Conservation (phyloP, 2,329 filamentous ascomycete species). For the Parastagonospora avenae region DNA sequence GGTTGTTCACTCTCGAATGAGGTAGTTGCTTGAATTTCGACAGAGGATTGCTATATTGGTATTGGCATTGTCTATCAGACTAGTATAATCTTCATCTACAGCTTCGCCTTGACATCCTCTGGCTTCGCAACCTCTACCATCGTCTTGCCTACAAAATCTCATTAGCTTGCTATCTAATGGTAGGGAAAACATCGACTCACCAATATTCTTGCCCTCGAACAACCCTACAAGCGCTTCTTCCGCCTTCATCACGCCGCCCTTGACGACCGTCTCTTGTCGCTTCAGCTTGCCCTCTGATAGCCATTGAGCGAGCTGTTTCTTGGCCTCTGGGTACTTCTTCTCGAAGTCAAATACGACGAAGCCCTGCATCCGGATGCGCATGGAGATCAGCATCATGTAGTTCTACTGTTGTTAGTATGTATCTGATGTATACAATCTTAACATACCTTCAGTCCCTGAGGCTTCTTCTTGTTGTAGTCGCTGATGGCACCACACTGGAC, state of each 20-base stretch:
- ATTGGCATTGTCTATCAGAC: not conserved
- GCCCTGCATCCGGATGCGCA: slow-evolving; percentile 53
- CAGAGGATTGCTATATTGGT: not conserved
- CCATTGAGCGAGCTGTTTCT: slow-evolving; percentile 68
- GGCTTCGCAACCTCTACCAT: slow-evolving; percentile 47
- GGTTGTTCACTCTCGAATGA: no score
- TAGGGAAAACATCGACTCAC: slow-evolving; percentile 51
- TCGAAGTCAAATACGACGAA: slow-evolving; percentile 75
- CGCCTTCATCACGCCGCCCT: slow-evolving; percentile 69
- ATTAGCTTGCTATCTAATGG: slow-evolving; percentile 1
- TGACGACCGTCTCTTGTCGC: slow-evolving; percentile 71
- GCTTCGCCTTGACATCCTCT: slow-evolving; percentile 47
- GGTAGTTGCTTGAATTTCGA: not conserved
- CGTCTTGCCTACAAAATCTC: slow-evolving; percentile 59
- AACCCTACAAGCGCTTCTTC: slow-evolving; percentile 68
- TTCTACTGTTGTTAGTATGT: slow-evolving; percentile 37
- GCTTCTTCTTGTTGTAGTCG: slow-evolving; percentile 50
- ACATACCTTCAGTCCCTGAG: slow-evolving; percentile 57
- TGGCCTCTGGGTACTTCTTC: slow-evolving; percentile 62
- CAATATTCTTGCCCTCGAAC: slow-evolving; percentile 72
- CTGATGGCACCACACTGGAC: slow-evolving; percentile 54
- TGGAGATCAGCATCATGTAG: slow-evolving; percentile 51
- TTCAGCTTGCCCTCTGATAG: slow-evolving; percentile 72
- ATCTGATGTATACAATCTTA: no score
- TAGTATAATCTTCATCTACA: slow-evolving; percentile 17